Percentiles rank a stretch among this genome's conserved stretches.
Evolutionary conservation across 441 rosid species (phyloP).

Genomic region (Erysimum cheiri): DNA sequence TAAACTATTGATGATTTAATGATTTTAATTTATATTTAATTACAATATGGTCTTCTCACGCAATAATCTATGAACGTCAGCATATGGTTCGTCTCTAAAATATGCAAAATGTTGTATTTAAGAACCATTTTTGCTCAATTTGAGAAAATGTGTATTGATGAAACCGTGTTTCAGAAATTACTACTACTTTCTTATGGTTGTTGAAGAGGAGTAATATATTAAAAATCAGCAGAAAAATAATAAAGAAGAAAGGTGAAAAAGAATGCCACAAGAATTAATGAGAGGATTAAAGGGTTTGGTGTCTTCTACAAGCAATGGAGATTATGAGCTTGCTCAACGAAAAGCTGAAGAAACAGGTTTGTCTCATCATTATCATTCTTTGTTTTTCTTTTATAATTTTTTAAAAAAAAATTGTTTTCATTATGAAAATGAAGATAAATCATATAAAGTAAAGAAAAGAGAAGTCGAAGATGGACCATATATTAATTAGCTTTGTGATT

Average conservation of each 20-base stretch:
- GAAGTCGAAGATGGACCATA: slow-evolving; percentile 37
- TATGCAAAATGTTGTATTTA: neutral
- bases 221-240: neutral
- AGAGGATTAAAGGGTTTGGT: slow-evolving; percentile 62
- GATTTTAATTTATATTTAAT: neutral
- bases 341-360: slow-evolving; percentile 98
- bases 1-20: neutral
- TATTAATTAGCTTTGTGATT: slow-evolving; percentile 20
- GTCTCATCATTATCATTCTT: slow-evolving; percentile 6
- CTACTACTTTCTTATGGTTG: neutral
- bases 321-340: slow-evolving; percentile 78
- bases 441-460: slow-evolving; percentile 16
- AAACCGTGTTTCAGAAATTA: slow-evolving; percentile 4
- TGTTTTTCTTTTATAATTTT: neutral
- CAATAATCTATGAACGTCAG: neutral
- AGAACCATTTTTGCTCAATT: slow-evolving; percentile 1
- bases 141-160: slow-evolving; percentile 11
- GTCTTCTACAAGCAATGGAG: slow-evolving; percentile 52
- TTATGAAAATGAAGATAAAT: slow-evolving; percentile 8
- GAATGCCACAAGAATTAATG: slow-evolving; percentile 76
- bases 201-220: neutral
- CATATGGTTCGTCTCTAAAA: neutral
- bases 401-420: neutral
- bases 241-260: neutral
- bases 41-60: neutral